phyloP scores from a whole-genome alignment of 305 asterid species.

The Solanum hybrid region DNA sequence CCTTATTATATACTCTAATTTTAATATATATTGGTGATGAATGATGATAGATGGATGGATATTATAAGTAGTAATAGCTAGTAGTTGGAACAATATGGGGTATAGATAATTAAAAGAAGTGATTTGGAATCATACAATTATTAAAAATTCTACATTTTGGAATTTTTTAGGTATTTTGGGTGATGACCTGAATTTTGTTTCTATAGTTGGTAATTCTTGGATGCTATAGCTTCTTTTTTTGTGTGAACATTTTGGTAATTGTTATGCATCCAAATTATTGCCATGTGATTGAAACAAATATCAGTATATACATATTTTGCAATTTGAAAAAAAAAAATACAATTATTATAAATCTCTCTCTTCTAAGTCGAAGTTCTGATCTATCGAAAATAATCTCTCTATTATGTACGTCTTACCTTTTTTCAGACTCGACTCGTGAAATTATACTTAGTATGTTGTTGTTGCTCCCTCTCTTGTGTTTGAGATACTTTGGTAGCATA shows the following conservation, averaged over 20 bases:
- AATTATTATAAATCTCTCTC: not conserved
- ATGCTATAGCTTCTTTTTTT: not conserved
- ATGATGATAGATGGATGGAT: not conserved
- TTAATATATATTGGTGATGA: not conserved
- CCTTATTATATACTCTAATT: not conserved
- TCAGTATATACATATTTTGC: not conserved
- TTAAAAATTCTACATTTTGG: not conserved
- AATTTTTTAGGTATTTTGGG: not conserved
- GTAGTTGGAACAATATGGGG: conserved; percentile 2
- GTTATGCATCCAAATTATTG: conserved; percentile 4
- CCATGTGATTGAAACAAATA: not conserved
- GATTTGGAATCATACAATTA: not conserved
- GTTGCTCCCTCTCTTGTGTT: not conserved
- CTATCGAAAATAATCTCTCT: not conserved
- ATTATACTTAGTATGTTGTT: not conserved
- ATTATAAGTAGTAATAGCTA: not conserved
- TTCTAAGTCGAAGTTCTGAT: not conserved
- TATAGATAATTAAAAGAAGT: not conserved
- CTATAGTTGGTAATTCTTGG: conserved; percentile 5
- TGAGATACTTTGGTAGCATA: not conserved
- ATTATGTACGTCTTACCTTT: too few species aligned
- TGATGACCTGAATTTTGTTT: conserved; percentile 4
- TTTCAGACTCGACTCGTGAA: not conserved
- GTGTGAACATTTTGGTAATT: not conserved
- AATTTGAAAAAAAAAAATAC: not conserved